Evolutionary conservation across 192 early-diverging fungal genomes (phyloP), one percentile per base, ranked within the genome.

Genomic region (Gamsiella multidivaricata): DNA sequence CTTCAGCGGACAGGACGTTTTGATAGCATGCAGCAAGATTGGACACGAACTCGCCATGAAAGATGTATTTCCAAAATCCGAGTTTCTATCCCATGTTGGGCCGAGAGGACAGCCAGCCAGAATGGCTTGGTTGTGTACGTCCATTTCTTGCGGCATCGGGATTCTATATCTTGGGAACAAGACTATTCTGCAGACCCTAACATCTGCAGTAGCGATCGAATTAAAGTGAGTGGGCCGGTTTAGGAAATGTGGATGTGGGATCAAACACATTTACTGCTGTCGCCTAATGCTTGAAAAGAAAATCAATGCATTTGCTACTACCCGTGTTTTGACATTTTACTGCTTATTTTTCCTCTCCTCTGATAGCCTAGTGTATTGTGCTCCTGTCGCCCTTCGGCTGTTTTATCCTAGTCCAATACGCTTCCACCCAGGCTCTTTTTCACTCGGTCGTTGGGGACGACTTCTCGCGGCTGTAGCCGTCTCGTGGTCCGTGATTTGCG

Each of bases 371-470:
- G 72, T 67, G 0, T 75, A 75, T 15, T 32, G 54, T 6, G 31
- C 55, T n/a, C 72, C 72, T 2, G 47, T 75, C 0, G 72, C 64
- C 1, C 58, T 75, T 15, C 63, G 64, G 0, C 45, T 75, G 15
- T 67, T 75, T 25, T 66, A 54, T 34, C 72, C 72, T 8, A 66
- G 65, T 31, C 72, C 72, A 22, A 56, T 51, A 0, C 34, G 42
- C 39, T 83, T 83, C 39, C 62, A 70, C 18, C 66, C 78, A 17
- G 82, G 82, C 1, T 73, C 80, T 3, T 83, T 80, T 45, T 60
- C 75, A 23, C 67, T 83, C 8, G 82, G 82, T 0, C 54, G 45
- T 3, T 61, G 20, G 34, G 28, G 66, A 22, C 39, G 60, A 0
- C 62, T 65, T 0, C 51, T 79, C 17, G 69, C 55, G 12, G n/a